Conservation (phyloP, 352 stramenopile genomes). For the Phytopythium kandeliae region DNA sequence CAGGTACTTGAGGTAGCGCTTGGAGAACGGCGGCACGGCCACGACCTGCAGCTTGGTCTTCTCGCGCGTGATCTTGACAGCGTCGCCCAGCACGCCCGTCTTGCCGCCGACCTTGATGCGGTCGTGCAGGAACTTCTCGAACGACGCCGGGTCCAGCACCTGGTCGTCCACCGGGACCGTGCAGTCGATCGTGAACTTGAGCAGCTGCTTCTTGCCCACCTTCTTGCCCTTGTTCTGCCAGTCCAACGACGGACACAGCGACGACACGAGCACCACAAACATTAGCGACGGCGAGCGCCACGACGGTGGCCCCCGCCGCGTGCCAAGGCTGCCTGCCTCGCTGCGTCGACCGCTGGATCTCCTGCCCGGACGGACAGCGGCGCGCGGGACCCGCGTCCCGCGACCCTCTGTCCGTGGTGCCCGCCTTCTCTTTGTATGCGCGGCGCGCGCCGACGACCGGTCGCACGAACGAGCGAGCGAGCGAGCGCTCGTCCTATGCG, state of each 20-base stretch:
- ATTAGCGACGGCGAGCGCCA: too few species aligned
- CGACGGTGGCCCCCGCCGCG: too few species aligned
- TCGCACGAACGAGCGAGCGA: not conserved
- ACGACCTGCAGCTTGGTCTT: conserved; percentile 97
- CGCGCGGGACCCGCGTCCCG: too few species aligned
- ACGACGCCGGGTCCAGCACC: conserved; percentile 97
- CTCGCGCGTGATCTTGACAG: conserved; percentile 94
- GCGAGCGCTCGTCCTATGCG: not conserved
- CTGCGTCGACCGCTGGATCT: not conserved
- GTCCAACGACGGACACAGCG: too few species aligned
- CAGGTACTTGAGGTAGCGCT: conserved; percentile 99
- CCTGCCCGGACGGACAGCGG: not conserved
- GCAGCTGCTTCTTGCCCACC: conserved; percentile 84
- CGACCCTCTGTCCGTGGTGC: not conserved
- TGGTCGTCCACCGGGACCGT: conserved; percentile 98
- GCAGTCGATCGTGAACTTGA: conserved; percentile 94
- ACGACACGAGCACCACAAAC: too few species aligned
- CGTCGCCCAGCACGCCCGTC: conserved; percentile 93
- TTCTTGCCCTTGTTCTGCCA: conserved; percentile 81
- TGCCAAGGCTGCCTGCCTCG: too few species aligned
- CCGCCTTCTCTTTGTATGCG: conserved; percentile 27
- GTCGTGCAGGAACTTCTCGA: conserved; percentile 99
- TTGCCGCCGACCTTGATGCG: conserved; percentile 99
- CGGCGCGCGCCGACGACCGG: conserved; percentile 15
- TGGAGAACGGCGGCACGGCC: conserved; percentile 94